phyloP scores from a whole-genome alignment of 176 grass and related monocot species.

The Triticum monococcum region DNA sequence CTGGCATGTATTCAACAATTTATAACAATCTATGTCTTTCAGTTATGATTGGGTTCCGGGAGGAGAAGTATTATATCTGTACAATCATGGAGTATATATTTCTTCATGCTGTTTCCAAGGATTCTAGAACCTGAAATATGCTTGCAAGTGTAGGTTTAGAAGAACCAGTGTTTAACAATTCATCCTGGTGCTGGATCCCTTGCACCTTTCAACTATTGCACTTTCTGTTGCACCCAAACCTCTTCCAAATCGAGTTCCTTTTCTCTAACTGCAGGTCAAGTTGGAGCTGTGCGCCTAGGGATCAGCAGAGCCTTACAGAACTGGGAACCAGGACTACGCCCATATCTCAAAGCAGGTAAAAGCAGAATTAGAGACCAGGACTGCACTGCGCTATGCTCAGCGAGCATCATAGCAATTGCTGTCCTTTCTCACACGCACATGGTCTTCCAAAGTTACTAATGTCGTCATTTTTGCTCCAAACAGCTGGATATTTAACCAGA shows the following conservation, averaged over 20 bases:
- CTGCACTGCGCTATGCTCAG: not conserved
- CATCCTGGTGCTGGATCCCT: not conserved
- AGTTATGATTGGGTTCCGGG: not conserved
- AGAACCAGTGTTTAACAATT: not conserved
- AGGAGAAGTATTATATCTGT: not conserved
- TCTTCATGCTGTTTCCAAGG: not conserved
- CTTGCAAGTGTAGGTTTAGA: not conserved
- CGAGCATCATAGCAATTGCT: not conserved
- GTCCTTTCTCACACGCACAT: not conserved
- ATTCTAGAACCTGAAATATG: not conserved
- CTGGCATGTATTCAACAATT: not conserved
- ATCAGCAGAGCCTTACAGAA: conserved; percentile 96
- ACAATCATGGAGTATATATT: not conserved
- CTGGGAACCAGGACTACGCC: conserved; percentile 77
- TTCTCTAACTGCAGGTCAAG: conserved; percentile 61
- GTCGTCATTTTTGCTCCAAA: conserved; percentile 10
- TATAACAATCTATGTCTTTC: not conserved
- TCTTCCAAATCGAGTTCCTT: not conserved
- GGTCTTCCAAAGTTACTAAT: conserved; percentile 12
- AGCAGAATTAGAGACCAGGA: conserved; percentile 57
- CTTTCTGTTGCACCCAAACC: not conserved
- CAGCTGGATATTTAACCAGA: conserved; percentile 90
- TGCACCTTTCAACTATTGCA: not conserved
- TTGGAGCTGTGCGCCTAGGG: conserved; percentile 86
- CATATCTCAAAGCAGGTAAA: conserved; percentile 96